Base-by-base conservation (phyloP, 1,139 yeast species). In the Pichia sp. region DNA sequence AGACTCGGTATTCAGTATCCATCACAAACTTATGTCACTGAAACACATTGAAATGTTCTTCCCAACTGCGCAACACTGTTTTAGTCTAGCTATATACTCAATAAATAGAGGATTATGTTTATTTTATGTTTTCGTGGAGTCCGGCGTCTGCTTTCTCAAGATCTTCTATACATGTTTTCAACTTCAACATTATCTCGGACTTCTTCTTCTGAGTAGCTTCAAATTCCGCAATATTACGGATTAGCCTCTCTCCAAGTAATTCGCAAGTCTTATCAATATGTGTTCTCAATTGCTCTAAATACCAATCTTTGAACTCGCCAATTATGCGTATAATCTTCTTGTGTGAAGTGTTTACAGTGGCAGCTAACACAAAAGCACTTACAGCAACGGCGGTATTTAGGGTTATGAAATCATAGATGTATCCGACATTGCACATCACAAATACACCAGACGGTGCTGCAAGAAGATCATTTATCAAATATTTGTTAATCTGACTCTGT, bases 311-410 rank as follows among this genome's bases (percentile, higher is more conserved):
- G 35, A 56, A 56, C 7, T 38, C 38, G 12, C 34, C 27, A 20
- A 56, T 39, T 2, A 38, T 38, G 18, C 35, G 22, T 18, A 37
- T 39, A 9, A 50, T 44, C 10, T 41, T 42, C 32, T 48, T 50
- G 27, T 55, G 52, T 21, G 58, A 47, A 20, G 43, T 45, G 36
- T 52, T 55, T 8, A 53, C 42, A 12, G 58, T 41, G 3, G 56
- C 21, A 3, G 53, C 58, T 23, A 51, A 30, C 32, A 56, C 51
- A 15, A 58, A 48, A 8, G 48, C 47, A 13, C 55, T 41, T 6
- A 57, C 24, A 1, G 62, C 58, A 33, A 49, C 34, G 2, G 49
- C 47, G 2, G 56, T 45, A 36, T 58, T 55, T 33, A 58, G 33
- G 10, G 53, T 48, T 25, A 57, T 45, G 26, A 48, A 45, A 41